phyloP scores from a whole-genome alignment of 2,329 filamentous ascomycete species.

The Colletotrichum simmondsii region DNA sequence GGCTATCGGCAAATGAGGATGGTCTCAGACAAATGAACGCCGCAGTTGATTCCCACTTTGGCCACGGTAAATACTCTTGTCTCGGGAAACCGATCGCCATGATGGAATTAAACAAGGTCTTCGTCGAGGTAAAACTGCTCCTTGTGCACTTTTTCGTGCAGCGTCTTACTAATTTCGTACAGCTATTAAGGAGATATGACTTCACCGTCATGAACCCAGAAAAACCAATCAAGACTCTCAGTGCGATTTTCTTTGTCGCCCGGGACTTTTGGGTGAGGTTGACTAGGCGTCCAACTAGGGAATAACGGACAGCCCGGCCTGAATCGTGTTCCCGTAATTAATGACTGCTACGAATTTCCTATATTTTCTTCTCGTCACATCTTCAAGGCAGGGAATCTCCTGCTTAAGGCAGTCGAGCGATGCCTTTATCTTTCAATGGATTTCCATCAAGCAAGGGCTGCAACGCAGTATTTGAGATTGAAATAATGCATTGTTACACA shows the following conservation, averaged over 20 bases:
- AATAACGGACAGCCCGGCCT: no score
- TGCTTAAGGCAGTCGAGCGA: no score
- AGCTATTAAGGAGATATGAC: conserved; percentile 44
- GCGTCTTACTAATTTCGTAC: background rate
- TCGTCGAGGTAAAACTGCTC: conserved; percentile 50
- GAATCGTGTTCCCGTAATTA: no score
- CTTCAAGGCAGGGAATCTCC: no score
- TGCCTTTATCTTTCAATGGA: no score
- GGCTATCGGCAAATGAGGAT: conserved; percentile 52
- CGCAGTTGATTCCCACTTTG: conserved; percentile 56
- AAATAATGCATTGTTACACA: no score
- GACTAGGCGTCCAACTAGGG: conserved; percentile 16
- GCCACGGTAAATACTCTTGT: conserved; percentile 56
- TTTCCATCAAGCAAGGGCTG: no score
- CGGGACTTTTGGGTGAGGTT: conserved; percentile 49
- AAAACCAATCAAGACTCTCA: conserved; percentile 43
- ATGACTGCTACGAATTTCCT: background rate
- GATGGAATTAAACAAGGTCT: conserved; percentile 60
- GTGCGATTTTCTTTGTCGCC: conserved; percentile 48
- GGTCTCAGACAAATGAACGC: conserved; percentile 47
- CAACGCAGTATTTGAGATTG: no score
- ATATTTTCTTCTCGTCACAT: background rate
- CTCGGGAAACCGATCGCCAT: conserved; percentile 58
- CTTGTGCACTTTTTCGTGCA: no score
- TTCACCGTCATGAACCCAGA: conserved; percentile 47